These are phyloP conservation scores for Pseudocercospora fuligena DNA, from an alignment of 2,329 filamentous ascomycete species.

Conservation along the genomic window DNA sequence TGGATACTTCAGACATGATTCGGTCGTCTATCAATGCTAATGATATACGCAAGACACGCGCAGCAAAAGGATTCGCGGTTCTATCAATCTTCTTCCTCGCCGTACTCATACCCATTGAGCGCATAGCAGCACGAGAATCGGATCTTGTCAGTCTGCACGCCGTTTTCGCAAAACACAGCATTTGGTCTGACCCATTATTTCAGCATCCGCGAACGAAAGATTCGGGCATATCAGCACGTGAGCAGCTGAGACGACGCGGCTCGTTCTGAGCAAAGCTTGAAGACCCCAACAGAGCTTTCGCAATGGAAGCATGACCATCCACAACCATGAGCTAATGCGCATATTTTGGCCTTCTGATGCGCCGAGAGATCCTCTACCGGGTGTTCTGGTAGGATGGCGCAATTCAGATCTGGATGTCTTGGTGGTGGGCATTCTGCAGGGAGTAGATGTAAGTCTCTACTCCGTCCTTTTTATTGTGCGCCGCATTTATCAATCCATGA, in stretches of 20 bases:
- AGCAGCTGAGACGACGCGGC: slow-evolving; percentile 90
- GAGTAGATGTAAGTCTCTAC: slow-evolving; percentile 71
- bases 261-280: slow-evolving; percentile 71
- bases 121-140: slow-evolving; percentile 79
- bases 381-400: slow-evolving; percentile 92
- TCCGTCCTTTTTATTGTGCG: no score
- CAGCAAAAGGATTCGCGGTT: slow-evolving; percentile 80
- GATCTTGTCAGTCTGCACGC: slow-evolving; percentile 66
- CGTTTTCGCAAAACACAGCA: slow-evolving; percentile 8
- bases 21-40: slow-evolving; percentile 8
- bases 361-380: slow-evolving; percentile 70
- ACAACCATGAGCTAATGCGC: slow-evolving; percentile 84
- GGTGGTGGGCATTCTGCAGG: slow-evolving; percentile 85
- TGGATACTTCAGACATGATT: background rate
- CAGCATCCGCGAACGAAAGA: slow-evolving; percentile 82
- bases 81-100: slow-evolving; percentile 84
- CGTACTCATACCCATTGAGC: slow-evolving; percentile 81
- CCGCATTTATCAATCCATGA: no score
- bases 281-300: slow-evolving; percentile 30
- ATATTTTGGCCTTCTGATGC: slow-evolving; percentile 96
- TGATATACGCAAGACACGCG: slow-evolving; percentile 66
- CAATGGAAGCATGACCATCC: slow-evolving; percentile 67
- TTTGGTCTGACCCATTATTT: slow-evolving; percentile 33
- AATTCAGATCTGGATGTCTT: slow-evolving; percentile 91
- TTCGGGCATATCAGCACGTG: slow-evolving; percentile 87